Base-by-base conservation (phyloP, 2,329 filamentous ascomycete species). In the Epichloe scottii region DNA sequence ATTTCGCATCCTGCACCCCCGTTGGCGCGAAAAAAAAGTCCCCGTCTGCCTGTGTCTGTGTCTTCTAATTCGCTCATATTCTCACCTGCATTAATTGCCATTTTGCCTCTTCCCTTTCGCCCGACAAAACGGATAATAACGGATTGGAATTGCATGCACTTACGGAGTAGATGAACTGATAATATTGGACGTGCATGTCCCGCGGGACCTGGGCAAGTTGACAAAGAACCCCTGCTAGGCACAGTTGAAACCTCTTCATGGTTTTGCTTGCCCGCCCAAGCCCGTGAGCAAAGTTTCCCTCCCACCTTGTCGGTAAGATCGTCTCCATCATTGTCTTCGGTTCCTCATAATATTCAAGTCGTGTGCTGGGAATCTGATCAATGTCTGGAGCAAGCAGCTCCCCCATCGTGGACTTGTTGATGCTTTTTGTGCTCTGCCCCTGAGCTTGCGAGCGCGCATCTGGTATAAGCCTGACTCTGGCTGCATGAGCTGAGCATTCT, bases 161-260 rank as follows among this genome's bases (percentile, higher is more conserved):
- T 30, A 30, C 26, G 26, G 26, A 30, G 26, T 30, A 30, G 26
- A 30, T 30, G 26, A 30, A 10, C 26, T 10, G 26, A 30, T 30
- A 10, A 30, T 26, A 26, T 30, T 30, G 8, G 8, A 30, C 26
- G 26, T 30, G 26, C 26, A 30, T 30, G 26, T 30, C 26, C 26
- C 26, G 40, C 8, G 33, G 26, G 26, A 30, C 15, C n/a, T 17
- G 39, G 26, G 41, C 26, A 26, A 52, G 49, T 52, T 46, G 51
- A 49, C 49, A 46, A 52, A 48, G 34, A 39, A 52, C 35, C 48
- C 51, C 48, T 51, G 49, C 51, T 38, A 50, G 48, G 35, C 37
- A n/a, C 30, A 10, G 23, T 15, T 51, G 14, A 26, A 26, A 26
- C 26, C 17, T 44, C 45, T 45, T 49, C 44, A 47, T 44, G 52